A percentile compares a stretch with the other conserved stretches of the same genome.
Evolutionary conservation across 495 filamentous ascomycete species (phyloP).

Genomic region (Ramalina peruviana): DNA sequence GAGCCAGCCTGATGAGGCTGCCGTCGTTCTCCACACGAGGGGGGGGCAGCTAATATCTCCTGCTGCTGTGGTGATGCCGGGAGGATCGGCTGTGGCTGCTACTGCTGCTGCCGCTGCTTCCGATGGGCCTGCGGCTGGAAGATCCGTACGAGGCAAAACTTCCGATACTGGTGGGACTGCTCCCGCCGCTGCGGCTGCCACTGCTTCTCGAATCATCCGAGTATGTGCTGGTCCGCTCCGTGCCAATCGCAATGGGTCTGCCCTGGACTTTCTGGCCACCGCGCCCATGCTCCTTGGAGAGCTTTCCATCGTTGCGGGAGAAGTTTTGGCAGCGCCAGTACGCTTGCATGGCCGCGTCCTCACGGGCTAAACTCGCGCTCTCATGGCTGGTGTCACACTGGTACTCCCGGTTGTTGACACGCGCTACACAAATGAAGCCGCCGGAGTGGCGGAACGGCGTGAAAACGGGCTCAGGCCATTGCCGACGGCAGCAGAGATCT

Average conservation of each 20-base stretch:
- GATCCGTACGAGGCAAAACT: slow-evolving; percentile 17
- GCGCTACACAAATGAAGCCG: slow-evolving; percentile 80
- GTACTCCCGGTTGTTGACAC: slow-evolving; percentile 95
- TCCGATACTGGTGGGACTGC: slow-evolving; percentile 41
- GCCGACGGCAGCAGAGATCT: slow-evolving; percentile 94
- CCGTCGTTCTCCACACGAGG: background rate
- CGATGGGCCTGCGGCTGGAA: slow-evolving; percentile 1
- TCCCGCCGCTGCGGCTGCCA: slow-evolving; percentile 39
- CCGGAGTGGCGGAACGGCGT: slow-evolving; percentile 52
- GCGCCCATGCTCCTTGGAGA: slow-evolving; percentile 42
- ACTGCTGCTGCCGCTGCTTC: slow-evolving; percentile 5
- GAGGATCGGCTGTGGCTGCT: slow-evolving; percentile 3
- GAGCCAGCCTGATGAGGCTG: background rate
- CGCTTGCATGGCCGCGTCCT: slow-evolving; percentile 91
- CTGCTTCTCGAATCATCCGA: slow-evolving; percentile 33
- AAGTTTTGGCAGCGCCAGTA: slow-evolving; percentile 98
- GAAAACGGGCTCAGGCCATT: slow-evolving; percentile 88
- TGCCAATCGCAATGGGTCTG: slow-evolving; percentile 60
- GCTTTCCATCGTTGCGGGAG: slow-evolving; percentile 94
- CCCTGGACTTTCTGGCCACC: slow-evolving; percentile 66
- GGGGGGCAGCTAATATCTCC: background rate
- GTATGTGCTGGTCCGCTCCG: slow-evolving; percentile 34
- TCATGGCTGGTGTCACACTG: slow-evolving; percentile 77
- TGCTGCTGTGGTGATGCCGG: slow-evolving; percentile 10
- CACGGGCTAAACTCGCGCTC: slow-evolving; percentile 68